phyloP scores from a whole-genome alignment of 2,329 filamentous ascomycete species.

The Aphanoascus verrucosus region DNA sequence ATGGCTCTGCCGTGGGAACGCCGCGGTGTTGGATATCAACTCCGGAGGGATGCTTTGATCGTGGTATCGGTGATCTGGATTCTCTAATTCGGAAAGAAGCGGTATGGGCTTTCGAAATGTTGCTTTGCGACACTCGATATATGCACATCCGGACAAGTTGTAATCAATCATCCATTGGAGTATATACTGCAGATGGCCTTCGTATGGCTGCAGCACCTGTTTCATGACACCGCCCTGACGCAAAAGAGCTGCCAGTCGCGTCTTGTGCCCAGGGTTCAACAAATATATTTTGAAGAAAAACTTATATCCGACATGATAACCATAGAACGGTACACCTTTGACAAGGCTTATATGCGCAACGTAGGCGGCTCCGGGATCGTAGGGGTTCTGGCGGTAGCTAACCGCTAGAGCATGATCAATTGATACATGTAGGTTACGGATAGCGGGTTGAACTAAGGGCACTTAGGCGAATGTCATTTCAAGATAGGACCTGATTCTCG shows the following conservation, averaged over 20 bases:
- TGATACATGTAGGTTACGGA: slow-evolving; percentile 66
- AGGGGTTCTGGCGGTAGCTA: slow-evolving; percentile 67
- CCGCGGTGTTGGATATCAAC: slow-evolving; percentile 50
- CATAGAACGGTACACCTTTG: slow-evolving; percentile 92
- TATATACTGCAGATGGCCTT: slow-evolving; percentile 84
- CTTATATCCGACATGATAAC: slow-evolving; percentile 83
- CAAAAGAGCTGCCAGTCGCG: slow-evolving; percentile 74
- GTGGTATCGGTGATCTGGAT: slow-evolving; percentile 64
- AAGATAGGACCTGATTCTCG: slow-evolving; percentile 20
- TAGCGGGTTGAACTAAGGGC: slow-evolving; percentile 59
- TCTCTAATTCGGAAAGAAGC: slow-evolving; percentile 51
- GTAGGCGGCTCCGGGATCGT: slow-evolving; percentile 58
- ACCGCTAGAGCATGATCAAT: slow-evolving; percentile 84
- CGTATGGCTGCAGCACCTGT: slow-evolving; percentile 75
- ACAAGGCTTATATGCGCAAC: slow-evolving; percentile 85
- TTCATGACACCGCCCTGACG: slow-evolving; percentile 82
- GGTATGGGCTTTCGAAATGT: slow-evolving; percentile 69
- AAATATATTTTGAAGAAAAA: slow-evolving; percentile 93
- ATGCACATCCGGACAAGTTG: slow-evolving; percentile 89
- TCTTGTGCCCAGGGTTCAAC: slow-evolving; percentile 76
- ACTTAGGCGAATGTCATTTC: slow-evolving; percentile 15
- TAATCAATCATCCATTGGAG: slow-evolving; percentile 98
- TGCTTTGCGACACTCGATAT: slow-evolving; percentile 61
- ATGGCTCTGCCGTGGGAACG: slow-evolving; percentile 68
- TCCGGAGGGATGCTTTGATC: slow-evolving; percentile 54